A percentile compares a stretch with the other conserved stretches of the same genome.
Conservation (phyloP, 805 yeast genomes). For the Ogataea parapolymorpha region DNA sequence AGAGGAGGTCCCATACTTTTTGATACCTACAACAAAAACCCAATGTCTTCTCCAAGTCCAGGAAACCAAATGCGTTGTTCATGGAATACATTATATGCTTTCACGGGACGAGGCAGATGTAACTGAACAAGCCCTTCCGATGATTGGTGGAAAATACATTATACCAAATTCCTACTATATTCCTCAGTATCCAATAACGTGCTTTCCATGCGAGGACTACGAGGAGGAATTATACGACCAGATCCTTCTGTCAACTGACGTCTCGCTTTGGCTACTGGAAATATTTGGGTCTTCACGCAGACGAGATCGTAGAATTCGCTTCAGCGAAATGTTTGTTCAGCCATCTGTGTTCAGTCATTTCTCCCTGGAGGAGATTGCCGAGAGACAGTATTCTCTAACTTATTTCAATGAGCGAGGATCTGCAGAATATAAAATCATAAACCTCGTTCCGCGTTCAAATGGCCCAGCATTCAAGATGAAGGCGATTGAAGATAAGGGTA, state of each 20-base stretch:
- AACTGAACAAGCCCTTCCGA: constrained; percentile 15
- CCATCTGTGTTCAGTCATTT: constrained; percentile 22
- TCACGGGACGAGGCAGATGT: constrained; percentile 29
- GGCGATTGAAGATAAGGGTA: constrained; percentile 19
- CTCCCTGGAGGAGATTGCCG: constrained; percentile 21
- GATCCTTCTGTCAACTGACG: constrained; percentile 24
- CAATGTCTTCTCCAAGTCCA: constrained; percentile 28
- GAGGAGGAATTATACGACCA: constrained; percentile 25
- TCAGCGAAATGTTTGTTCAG: constrained; percentile 23
- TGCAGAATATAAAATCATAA: constrained; percentile 22
- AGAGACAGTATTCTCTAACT: constrained; percentile 15
- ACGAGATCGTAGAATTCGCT: constrained; percentile 14
- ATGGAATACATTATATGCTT: constrained; percentile 25
- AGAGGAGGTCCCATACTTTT: constrained; percentile 28
- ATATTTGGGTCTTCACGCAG: constrained; percentile 19
- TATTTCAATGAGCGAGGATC: constrained; percentile 27
- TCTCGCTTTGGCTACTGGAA: constrained; percentile 27
- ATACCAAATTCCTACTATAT: constrained; percentile 24
- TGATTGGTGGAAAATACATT: constrained; percentile 1
- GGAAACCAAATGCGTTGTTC: constrained; percentile 20
- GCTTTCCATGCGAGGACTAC: constrained; percentile 18
- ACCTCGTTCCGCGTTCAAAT: constrained; percentile 14
- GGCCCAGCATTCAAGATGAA: constrained; percentile 17
- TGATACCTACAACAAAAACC: constrained; percentile 25
- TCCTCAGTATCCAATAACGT: constrained; percentile 21